Conservation (phyloP, 2,329 filamentous ascomycete genomes). For the Diaporthe australafricana region DNA sequence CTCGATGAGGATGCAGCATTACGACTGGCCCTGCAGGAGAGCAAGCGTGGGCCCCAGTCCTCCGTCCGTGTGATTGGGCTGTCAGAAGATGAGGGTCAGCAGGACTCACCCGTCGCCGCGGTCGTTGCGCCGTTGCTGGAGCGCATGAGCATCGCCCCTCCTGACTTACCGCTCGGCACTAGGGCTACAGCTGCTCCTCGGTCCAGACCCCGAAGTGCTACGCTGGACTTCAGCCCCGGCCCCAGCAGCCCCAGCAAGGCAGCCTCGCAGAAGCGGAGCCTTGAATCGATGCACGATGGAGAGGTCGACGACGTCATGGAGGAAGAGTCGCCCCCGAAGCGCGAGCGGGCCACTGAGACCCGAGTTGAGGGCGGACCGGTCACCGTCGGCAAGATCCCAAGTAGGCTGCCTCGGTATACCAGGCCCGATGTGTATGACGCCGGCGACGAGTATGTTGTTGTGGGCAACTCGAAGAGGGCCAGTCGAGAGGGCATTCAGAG, state of each 20-base stretch:
- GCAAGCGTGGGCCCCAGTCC: neutral
- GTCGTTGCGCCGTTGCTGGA: neutral
- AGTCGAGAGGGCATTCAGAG: neutral
- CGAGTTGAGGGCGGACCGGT: neutral
- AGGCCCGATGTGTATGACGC: neutral
- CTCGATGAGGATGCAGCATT: constrained; percentile 62
- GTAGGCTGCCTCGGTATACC: neutral
- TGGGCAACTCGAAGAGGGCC: neutral
- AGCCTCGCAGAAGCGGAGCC: neutral
- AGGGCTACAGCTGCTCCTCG: no score
- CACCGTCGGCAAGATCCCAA: neutral
- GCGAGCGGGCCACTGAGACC: neutral
- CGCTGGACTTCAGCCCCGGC: constrained; percentile 18
- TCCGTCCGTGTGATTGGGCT: neutral
- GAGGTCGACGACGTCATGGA: neutral
- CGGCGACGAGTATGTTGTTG: neutral
- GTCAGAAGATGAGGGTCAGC: neutral
- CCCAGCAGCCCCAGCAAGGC: neutral
- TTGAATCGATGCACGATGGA: constrained; percentile 15
- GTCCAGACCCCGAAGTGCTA: neutral
- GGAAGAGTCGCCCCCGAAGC: constrained; percentile 13
- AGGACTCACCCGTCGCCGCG: neutral
- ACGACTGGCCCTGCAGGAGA: constrained; percentile 12
- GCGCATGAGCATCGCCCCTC: constrained; percentile 18
- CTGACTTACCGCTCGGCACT: neutral